Conservation (phyloP, 306 rosid species). For the Macrotyloma uniflorum region DNA sequence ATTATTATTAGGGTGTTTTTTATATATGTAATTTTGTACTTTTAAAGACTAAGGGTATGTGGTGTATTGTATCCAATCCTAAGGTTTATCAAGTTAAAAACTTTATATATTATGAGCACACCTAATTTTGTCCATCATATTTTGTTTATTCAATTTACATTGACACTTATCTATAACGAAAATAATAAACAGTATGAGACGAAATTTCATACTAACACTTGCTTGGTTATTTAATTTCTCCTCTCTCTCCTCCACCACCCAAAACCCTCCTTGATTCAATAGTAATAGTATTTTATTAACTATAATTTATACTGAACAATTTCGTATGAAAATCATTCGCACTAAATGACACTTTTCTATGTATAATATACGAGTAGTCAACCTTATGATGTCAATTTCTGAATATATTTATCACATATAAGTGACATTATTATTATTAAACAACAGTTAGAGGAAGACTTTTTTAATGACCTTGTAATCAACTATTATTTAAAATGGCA, state of each 20-base stretch:
- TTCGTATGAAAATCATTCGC: neutral
- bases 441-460: neutral
- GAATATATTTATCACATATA: neutral
- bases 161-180: too few species aligned
- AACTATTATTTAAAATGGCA: too few species aligned
- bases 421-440: neutral
- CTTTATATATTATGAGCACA: neutral
- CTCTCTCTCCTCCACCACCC: too few species aligned
- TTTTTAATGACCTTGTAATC: too few species aligned
- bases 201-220: neutral
- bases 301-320: too few species aligned
- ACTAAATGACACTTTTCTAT: neutral
- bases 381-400: neutral
- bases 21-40: neutral
- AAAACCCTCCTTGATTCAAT: neutral
- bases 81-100: neutral
- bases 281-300: too few species aligned
- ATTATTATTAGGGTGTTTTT: neutral
- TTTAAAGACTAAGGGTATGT: neutral
- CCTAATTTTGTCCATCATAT: too few species aligned
- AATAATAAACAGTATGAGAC: neutral
- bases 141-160: too few species aligned
- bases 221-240: neutral
- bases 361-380: neutral
- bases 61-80: neutral